A percentile compares a stretch with the other conserved stretches of the same genome.
Evolutionary conservation across 2,329 filamentous ascomycete genomes (phyloP).

Genomic region (Xylaria sp.): DNA sequence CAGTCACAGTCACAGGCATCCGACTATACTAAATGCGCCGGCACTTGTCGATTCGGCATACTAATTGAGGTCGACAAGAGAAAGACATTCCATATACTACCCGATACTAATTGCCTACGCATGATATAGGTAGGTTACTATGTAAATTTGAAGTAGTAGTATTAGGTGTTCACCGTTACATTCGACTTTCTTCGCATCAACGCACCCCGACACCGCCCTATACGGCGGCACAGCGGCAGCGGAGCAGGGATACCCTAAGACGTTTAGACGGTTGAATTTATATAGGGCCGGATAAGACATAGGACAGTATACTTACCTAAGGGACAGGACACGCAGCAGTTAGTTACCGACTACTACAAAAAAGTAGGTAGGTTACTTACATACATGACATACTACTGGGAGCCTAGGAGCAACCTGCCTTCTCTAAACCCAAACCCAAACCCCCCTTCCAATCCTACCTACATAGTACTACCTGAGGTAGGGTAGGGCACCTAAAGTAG

Average conservation of each 20-base stretch:
- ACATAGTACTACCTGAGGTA: conserved; percentile 4
- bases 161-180: neutral
- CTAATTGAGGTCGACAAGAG: neutral
- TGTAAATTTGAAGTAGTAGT: neutral
- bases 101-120: neutral
- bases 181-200: conserved; percentile 7
- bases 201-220: conserved; percentile 7
- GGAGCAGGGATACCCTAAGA: conserved; percentile 15
- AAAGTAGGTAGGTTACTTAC: too few relatives aligned
- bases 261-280: neutral
- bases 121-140: neutral
- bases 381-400: too few relatives aligned
- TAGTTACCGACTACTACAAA: too few relatives aligned
- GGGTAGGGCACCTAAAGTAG: conserved; percentile 27
- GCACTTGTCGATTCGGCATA: neutral
- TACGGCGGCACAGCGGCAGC: conserved; percentile 6
- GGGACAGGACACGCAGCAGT: too few relatives aligned
- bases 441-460: neutral
- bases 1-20: neutral
- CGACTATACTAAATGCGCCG: neutral
- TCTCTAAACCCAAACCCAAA: neutral
- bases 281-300: neutral
- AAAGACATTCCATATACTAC: neutral
- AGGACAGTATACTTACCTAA: too few relatives aligned
- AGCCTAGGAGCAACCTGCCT: too few relatives aligned